Base-by-base conservation (phyloP, 352 stramenopile species). In the Pythium oligandrum region DNA sequence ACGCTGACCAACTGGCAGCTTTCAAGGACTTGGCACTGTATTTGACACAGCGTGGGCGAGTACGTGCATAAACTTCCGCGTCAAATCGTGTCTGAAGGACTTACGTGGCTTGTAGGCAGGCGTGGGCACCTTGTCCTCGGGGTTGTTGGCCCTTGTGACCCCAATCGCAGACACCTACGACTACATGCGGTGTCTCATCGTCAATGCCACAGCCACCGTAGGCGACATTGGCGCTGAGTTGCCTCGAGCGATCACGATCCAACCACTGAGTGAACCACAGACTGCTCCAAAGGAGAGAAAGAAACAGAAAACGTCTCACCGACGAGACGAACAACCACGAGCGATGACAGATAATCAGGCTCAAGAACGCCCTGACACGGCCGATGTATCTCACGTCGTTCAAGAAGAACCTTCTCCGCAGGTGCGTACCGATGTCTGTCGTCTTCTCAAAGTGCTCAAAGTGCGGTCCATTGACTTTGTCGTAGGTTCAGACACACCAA, bases 11-110 rank as follows among this genome's bases (percentile, higher is more conserved):
- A 33, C 52, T 45, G 3, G 26, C 3, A 2, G 64, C 64, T 36
- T 88, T 90, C 48, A 53, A 70, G 33, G 56, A 78, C 2, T 78
- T 90, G 53, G 49, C 63, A 2, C 53, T 59, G 33, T 88, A 90
- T 42, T 47, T 90, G 8, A 73, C 72, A 57, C 55, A 63, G 9
- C 74, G 78, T 1, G 62, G 79, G 32, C 71, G 80, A 17, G 79
- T 90, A 59, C 35, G 68, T 53, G 38, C 38, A 42, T 42, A 42
- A 0, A 42, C 38, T 8, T 42, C 7, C 7, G 12, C n/a, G 8
- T 48, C 44, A 35, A 11, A 17, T 26, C n/a, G 8, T 48, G 7
- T 48, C n/a, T 35, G 44, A 26, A n/a, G 8, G 43, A 47, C 12
- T 31, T 36, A 51, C 34, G 40, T 12, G 9, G 48, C 46, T 36